Evolutionary conservation across 352 stramenopile species (phyloP).

Genomic region (Phytopythium montanum): DNA sequence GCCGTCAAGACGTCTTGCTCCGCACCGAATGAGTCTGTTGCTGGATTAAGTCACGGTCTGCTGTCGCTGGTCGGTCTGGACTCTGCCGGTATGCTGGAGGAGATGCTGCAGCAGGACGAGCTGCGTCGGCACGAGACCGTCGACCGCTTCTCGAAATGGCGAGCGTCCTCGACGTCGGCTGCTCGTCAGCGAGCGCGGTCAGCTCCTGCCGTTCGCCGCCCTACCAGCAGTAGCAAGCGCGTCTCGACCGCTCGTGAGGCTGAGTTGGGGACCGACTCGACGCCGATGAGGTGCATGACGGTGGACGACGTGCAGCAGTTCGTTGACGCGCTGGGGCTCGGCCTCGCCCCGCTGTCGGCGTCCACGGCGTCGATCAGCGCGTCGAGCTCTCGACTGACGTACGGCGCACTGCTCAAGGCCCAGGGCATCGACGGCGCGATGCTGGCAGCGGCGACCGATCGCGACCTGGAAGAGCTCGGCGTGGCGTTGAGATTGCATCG

Average conservation of each 20-base stretch:
- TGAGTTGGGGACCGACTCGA: not conserved
- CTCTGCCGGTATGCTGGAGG: slow-evolving; percentile 23
- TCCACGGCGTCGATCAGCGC: not conserved
- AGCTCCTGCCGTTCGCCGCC: slow-evolving; percentile 12
- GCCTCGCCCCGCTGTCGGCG: slow-evolving; percentile 8
- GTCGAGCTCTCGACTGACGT: slow-evolving; percentile 12
- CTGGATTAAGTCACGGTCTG: not conserved
- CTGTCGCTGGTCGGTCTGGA: slow-evolving; percentile 1
- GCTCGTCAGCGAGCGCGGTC: slow-evolving; percentile 1
- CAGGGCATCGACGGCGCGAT: slow-evolving; percentile 65
- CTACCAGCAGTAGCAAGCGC: slow-evolving; percentile 8
- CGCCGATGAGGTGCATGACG: slow-evolving; percentile 22
- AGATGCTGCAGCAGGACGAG: slow-evolving; percentile 45
- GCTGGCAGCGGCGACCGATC: slow-evolving; percentile 46
- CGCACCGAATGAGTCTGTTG: not conserved
- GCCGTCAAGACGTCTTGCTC: not conserved
- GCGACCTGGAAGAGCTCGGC: slow-evolving; percentile 66
- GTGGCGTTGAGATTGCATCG: slow-evolving; percentile 65
- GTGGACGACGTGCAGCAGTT: slow-evolving; percentile 42
- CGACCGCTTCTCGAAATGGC: slow-evolving; percentile 21
- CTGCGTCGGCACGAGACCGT: slow-evolving; percentile 54
- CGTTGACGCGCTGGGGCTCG: slow-evolving; percentile 43
- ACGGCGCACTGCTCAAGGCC: slow-evolving; percentile 34
- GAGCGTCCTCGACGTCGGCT: not conserved
- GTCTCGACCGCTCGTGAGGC: not conserved